Conservation (phyloP, 2,329 filamentous ascomycete species). For the Neodidymelliopsis sp. region DNA sequence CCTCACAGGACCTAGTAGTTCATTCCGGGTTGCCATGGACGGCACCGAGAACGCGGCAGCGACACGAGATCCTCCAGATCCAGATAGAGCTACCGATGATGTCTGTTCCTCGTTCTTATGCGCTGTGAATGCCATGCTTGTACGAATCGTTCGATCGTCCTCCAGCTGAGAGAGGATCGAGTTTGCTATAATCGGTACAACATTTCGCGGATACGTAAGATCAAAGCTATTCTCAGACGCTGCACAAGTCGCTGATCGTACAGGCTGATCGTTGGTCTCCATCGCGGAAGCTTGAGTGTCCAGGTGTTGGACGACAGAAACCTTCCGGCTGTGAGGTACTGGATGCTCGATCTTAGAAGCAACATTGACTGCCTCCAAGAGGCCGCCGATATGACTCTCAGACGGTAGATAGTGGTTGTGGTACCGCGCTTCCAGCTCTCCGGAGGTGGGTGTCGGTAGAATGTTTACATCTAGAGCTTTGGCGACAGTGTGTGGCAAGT, state of each 20-base stretch:
- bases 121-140: no score
- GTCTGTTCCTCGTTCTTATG: no score
- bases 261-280: constrained; percentile 20
- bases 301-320: constrained; percentile 32
- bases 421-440: constrained; percentile 1
- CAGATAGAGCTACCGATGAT: neutral
- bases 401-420: constrained; percentile 16
- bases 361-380: constrained; percentile 38
- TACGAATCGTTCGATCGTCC: no score
- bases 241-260: neutral
- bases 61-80: neutral
- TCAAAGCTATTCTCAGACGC: no score
- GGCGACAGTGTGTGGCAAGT: constrained; percentile 21
- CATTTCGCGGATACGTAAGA: no score
- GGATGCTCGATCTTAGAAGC: constrained; percentile 35
- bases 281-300: constrained; percentile 29
- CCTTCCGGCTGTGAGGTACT: constrained; percentile 30
- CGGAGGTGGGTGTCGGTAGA: neutral
- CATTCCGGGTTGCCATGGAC: neutral
- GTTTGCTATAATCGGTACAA: no score
- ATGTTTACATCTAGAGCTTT: constrained; percentile 1
- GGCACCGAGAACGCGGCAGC: neutral
- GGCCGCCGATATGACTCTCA: constrained; percentile 25
- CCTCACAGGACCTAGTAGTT: neutral
- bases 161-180: no score